Evolutionary conservation across 1,284 basidiomycete species (phyloP).

Genomic region (Pulveroboletus ridleyi): DNA sequence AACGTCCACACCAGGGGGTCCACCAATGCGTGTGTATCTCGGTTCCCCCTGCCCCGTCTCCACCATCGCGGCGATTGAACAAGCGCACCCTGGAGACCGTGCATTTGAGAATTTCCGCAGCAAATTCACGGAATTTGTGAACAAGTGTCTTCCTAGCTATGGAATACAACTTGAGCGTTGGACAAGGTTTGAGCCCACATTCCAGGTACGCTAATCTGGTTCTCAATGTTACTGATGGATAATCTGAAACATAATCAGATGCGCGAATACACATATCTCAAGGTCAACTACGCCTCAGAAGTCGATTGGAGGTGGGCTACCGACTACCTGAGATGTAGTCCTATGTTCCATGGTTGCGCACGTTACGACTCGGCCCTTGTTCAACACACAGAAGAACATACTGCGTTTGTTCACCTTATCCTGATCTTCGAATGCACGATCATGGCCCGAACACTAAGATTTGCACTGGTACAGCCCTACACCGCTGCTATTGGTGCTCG

Average conservation of each 20-base stretch:
- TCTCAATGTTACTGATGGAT: not conserved
- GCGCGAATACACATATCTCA: slow-evolving; percentile 2
- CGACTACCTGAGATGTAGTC: slow-evolving; percentile 1
- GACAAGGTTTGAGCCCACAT: too few relatives aligned
- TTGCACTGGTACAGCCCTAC: slow-evolving; percentile 1
- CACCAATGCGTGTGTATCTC: not conserved
- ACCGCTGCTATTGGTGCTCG: not conserved
- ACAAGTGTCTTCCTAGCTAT: slow-evolving; percentile 1
- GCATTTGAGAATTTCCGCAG: not conserved
- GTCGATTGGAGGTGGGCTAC: slow-evolving; percentile 8
- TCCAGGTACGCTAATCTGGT: too few relatives aligned
- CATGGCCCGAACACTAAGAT: not conserved
- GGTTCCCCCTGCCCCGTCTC: not conserved
- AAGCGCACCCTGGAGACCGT: not conserved
- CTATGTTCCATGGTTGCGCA: slow-evolving; percentile 1
- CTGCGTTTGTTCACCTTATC: not conserved
- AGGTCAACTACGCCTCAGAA: slow-evolving; percentile 1
- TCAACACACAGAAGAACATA: not conserved
- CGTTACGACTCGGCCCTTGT: not conserved
- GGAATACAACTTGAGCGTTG: too few relatives aligned
- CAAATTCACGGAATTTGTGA: slow-evolving; percentile 3
- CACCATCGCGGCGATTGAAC: not conserved
- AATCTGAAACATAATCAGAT: not conserved
- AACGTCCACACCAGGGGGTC: too few relatives aligned
- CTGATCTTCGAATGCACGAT: slow-evolving; percentile 4